A percentile compares a stretch with the other conserved stretches of the same genome.
Evolutionary conservation across 805 yeast genomes (phyloP).

Genomic region (Scheffersomyces coipomensis): DNA sequence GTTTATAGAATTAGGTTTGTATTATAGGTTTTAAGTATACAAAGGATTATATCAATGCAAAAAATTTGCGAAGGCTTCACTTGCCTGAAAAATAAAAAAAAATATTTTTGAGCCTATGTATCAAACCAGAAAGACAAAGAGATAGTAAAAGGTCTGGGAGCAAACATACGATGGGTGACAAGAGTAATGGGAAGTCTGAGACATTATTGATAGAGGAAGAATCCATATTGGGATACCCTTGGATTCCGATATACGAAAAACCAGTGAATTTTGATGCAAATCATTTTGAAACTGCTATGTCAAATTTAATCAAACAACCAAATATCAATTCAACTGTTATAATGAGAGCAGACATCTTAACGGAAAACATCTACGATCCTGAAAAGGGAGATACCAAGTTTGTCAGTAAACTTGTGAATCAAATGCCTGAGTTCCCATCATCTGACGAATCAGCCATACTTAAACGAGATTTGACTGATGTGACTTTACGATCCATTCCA

Average conservation of each 20-base stretch:
- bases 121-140: too few species aligned
- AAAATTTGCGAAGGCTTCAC: too few species aligned
- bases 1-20: neutral
- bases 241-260: conserved; percentile 60
- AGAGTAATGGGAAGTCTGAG: neutral
- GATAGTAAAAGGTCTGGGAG: too few species aligned
- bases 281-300: conserved; percentile 76
- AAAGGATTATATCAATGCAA: too few species aligned
- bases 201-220: conserved; percentile 7
- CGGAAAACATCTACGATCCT: conserved; percentile 45
- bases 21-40: too few species aligned
- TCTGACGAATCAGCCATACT: conserved; percentile 18
- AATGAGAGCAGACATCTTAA: conserved; percentile 78
- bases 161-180: neutral
- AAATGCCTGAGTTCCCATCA: conserved; percentile 33
- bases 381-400: conserved; percentile 28
- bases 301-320: conserved; percentile 76
- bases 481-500: conserved; percentile 27
- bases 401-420: conserved; percentile 21
- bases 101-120: too few species aligned
- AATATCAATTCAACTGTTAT: conserved; percentile 91
- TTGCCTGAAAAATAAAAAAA: too few species aligned
- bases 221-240: conserved; percentile 54
- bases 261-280: conserved; percentile 46
- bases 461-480: conserved; percentile 33